Percentiles rank a stretch among this genome's conserved stretches.
Evolutionary conservation across 208 protist species (phyloP).

Genomic region (Crithidia fasciculata): DNA sequence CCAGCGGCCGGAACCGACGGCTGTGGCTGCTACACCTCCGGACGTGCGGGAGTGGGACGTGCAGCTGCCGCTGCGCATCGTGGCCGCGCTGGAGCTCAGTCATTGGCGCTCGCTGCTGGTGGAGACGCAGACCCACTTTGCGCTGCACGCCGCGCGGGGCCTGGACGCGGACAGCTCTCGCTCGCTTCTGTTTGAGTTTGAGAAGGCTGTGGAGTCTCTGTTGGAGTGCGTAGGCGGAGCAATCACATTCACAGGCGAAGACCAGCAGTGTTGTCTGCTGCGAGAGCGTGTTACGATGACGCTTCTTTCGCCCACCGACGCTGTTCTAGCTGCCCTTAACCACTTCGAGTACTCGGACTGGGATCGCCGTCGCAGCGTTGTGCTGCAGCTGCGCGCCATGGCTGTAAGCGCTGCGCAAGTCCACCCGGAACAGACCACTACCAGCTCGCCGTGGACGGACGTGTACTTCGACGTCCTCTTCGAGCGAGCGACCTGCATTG

Average conservation of each 20-base stretch:
- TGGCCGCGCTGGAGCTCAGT: conserved; percentile 7
- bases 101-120: conserved; percentile 20
- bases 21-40: neutral
- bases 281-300: conserved; percentile 4
- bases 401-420: neutral
- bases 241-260: neutral
- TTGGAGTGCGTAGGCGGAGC: neutral
- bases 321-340: conserved; percentile 24
- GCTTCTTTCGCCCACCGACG: conserved; percentile 16
- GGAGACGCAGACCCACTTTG: conserved; percentile 23
- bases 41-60: too few species aligned
- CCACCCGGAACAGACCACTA: neutral
- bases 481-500: conserved; percentile 26
- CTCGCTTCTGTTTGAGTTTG: conserved; percentile 37
- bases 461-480: conserved; percentile 37
- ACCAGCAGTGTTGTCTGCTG: conserved; percentile 8
- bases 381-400: conserved; percentile 10
- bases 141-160: neutral
- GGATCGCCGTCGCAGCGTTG: conserved; percentile 15
- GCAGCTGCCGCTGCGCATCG: neutral
- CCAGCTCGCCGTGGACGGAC: conserved; percentile 2
- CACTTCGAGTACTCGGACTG: conserved; percentile 22
- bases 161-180: conserved; percentile 27
- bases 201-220: conserved; percentile 13
- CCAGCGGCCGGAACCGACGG: neutral